These are phyloP conservation scores for Monilinia vaccinii-corymbosi DNA, from an alignment of 2,329 filamentous ascomycete species.

Conservation along the genomic window DNA sequence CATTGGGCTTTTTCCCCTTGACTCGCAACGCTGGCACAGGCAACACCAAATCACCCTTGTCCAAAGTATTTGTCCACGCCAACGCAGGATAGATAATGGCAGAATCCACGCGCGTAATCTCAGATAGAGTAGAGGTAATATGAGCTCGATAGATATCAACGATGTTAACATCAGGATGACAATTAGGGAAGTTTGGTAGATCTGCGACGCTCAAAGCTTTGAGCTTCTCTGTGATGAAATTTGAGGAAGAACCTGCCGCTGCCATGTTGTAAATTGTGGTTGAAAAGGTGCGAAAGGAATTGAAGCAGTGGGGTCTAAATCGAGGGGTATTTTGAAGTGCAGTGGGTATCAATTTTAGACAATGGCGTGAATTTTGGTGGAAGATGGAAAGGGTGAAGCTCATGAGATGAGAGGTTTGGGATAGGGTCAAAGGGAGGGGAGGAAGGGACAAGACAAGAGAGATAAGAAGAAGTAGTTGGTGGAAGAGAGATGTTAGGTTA, in stretches of 20 bases:
- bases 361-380: background rate
- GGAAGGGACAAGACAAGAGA: background rate
- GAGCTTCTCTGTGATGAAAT: slow-evolving; percentile 22
- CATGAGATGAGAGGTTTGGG: background rate
- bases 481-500: background rate
- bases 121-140: slow-evolving; percentile 58
- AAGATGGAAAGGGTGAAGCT: background rate
- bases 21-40: slow-evolving; percentile 72
- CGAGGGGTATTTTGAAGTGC: slow-evolving; percentile 6
- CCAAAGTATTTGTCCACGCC: slow-evolving; percentile 68
- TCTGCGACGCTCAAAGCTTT: slow-evolving; percentile 21
- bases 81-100: slow-evolving; percentile 66
- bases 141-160: slow-evolving; percentile 73
- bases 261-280: slow-evolving; percentile 20
- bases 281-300: slow-evolving; percentile 14
- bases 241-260: slow-evolving; percentile 13
- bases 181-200: slow-evolving; percentile 40
- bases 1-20: slow-evolving; percentile 59
- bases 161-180: slow-evolving; percentile 62
- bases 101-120: slow-evolving; percentile 61
- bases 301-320: slow-evolving; percentile 10
- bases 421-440: background rate
- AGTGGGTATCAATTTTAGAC: slow-evolving; percentile 5
- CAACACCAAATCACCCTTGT: slow-evolving; percentile 75
- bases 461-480: background rate